Evolutionary conservation across 1,139 yeast species (phyloP).

Genomic region (Magnusiomyces fungicola): DNA sequence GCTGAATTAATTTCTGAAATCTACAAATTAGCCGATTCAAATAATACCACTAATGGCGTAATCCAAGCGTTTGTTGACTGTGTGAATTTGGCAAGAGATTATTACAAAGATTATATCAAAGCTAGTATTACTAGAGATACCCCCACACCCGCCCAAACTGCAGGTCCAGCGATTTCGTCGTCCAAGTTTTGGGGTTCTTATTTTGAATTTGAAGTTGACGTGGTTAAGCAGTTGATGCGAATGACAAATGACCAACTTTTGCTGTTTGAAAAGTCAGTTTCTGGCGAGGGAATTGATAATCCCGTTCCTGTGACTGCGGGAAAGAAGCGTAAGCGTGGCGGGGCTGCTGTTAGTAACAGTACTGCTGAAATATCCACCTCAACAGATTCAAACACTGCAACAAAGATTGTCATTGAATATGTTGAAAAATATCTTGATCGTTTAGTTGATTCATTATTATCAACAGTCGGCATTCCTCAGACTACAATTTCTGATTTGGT

Average conservation of each 20-base stretch:
- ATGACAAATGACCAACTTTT: neutral
- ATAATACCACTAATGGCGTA: neutral
- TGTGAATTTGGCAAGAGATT: neutral
- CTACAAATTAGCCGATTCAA: neutral
- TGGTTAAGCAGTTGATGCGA: constrained; percentile 9
- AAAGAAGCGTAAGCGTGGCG: no score
- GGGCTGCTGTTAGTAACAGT: no score
- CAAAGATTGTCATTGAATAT: no score
- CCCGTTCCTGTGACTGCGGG: no score
- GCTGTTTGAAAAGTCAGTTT: neutral
- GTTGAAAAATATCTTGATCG: constrained; percentile 10
- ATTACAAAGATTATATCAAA: neutral
- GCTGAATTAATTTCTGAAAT: constrained; percentile 7
- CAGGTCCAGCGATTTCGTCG: neutral
- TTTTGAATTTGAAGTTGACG: constrained; percentile 28
- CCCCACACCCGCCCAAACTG: neutral
- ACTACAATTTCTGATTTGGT: constrained; percentile 26
- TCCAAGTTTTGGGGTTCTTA: constrained; percentile 28
- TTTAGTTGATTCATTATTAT: constrained; percentile 12
- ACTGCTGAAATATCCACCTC: no score
- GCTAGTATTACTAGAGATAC: neutral
- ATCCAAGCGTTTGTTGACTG: constrained; percentile 8
- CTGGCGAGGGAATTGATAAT: no score
- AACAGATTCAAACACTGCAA: no score
- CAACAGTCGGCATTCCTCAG: constrained; percentile 27